Percentiles rank a stretch among this genome's conserved stretches.
Conservation (phyloP, 108 stramenopile species). For the Nitzschia inconspicua region DNA sequence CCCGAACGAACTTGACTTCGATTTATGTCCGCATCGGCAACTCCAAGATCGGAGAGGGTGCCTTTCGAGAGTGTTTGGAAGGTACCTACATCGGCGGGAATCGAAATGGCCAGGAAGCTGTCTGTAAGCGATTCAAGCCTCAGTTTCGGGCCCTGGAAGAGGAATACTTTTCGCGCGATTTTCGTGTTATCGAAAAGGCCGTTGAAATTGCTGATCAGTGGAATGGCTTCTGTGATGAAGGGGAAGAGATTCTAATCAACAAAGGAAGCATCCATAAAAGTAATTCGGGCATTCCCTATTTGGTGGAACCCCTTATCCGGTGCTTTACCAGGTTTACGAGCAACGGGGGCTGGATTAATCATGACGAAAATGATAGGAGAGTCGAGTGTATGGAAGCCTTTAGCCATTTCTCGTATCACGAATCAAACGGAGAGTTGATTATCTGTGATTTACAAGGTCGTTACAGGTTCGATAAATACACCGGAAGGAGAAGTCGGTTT, state of each 20-base stretch:
- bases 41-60: slow-evolving; percentile 36
- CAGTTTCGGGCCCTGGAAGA: slow-evolving; percentile 38
- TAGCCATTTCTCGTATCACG: slow-evolving; percentile 63
- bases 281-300: slow-evolving; percentile 41
- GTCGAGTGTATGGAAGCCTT: slow-evolving; percentile 66
- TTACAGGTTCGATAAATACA: slow-evolving; percentile 27
- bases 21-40: slow-evolving; percentile 23
- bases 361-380: slow-evolving; percentile 33
- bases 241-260: slow-evolving; percentile 54
- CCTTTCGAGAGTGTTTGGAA: slow-evolving; percentile 48
- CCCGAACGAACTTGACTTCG: slow-evolving; percentile 64
- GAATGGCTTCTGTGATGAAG: slow-evolving; percentile 51
- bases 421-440: slow-evolving; percentile 55
- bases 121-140: slow-evolving; percentile 61
- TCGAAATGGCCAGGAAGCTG: slow-evolving; percentile 64
- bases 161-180: slow-evolving; percentile 53
- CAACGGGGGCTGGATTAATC: slow-evolving; percentile 69
- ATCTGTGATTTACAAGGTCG: slow-evolving; percentile 80
- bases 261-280: slow-evolving; percentile 39
- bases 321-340: slow-evolving; percentile 63
- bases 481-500: slow-evolving; percentile 45
- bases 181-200: slow-evolving; percentile 47
- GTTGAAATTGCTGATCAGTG: slow-evolving; percentile 62
- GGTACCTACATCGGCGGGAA: slow-evolving; percentile 71
- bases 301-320: slow-evolving; percentile 72